phyloP scores from a whole-genome alignment of 2,329 filamentous ascomycete species.

The Incumbomyces lentus region DNA sequence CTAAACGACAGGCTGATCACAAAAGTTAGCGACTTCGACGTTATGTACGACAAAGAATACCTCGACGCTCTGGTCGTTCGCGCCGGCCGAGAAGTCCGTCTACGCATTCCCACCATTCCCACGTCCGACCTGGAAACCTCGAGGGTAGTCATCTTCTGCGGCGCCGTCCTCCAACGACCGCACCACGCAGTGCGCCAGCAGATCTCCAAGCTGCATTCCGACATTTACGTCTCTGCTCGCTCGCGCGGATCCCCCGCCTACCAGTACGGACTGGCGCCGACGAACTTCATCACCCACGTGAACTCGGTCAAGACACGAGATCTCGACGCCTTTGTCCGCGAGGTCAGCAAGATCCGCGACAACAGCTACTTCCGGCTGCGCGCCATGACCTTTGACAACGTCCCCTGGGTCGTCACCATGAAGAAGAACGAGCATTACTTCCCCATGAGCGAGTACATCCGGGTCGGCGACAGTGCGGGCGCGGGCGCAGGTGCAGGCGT shows the following conservation, averaged over 20 bases:
- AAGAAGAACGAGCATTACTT: slow-evolving; percentile 99
- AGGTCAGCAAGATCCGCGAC: slow-evolving; percentile 79
- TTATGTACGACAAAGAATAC: slow-evolving; percentile 84
- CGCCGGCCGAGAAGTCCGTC: slow-evolving; percentile 64
- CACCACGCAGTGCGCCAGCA: slow-evolving; percentile 96
- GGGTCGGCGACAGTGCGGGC: slow-evolving; percentile 40
- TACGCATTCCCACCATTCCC: slow-evolving; percentile 73
- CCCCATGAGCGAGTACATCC: slow-evolving; percentile 55
- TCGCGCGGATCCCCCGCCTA: slow-evolving; percentile 74
- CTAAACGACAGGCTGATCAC: slow-evolving; percentile 90
- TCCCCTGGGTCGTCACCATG: slow-evolving; percentile 99
- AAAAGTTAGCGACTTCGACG: slow-evolving; percentile 79
- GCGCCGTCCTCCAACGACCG: slow-evolving; percentile 81
- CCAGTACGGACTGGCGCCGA: slow-evolving; percentile 85
- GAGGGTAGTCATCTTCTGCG: slow-evolving; percentile 86
- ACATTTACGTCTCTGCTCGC: slow-evolving; percentile 88
- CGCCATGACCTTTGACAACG: slow-evolving; percentile 96
- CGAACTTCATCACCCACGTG: slow-evolving; percentile 94
- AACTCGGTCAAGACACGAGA: slow-evolving; percentile 80
- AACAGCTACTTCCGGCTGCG: slow-evolving; percentile 97
- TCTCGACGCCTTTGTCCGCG: slow-evolving; percentile 66
- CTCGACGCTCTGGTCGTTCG: slow-evolving; percentile 81
- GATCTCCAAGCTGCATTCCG: slow-evolving; percentile 89
- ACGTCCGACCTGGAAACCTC: slow-evolving; percentile 88
- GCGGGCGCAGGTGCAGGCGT: too few relatives aligned